Base-by-base conservation (phyloP, 2,329 filamentous ascomycete genomes). In the Paecilomyces dactylethromorphus region DNA sequence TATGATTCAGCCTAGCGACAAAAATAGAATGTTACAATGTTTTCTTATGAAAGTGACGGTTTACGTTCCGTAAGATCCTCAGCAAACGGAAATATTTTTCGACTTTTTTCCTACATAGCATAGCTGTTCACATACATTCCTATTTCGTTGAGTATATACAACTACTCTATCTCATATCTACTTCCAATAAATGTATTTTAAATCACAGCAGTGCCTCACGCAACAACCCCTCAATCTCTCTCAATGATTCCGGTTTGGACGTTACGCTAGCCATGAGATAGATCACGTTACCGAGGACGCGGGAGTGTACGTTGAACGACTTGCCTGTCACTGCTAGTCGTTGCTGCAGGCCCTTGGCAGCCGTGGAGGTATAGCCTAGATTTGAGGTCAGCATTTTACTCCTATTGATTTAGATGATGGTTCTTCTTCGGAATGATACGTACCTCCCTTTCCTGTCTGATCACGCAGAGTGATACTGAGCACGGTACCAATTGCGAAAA, bases 401-500 rank as follows among this genome's bases (percentile, higher is more conserved):
- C 7, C 26, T 29, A 1, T 29, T 4, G 3, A 1, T 29, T 29
- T 5, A 4, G 3, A 29, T 29, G 7, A 29, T 29, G 2, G 3
- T 29, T 29, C 26, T 39, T 39, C 5, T 3, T 8, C n/a, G 39
- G 15, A 29, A 21, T 45, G 39, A 18, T 21, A 18, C 74, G 66
- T 71, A 78, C 79, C 74, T 62, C 74, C 76, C 13, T 39, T 15
- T 21, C 79, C 81, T 31, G 70, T 68, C 2, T 74, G 68, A 65
- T 85, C 82, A 49, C 76, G 74, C 22, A 87, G 64, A 12, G 79
- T 78, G 39, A 95, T 86, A 0, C 88, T 87, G 11, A 94, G 77
- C 0, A 94, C 88, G 2, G 84, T 89, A 0, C 91, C 91, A 1
- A 94, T 75, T 0, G 90, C 87, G 76, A 90, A 89, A 0, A 88